Evolutionary conservation across 176 grass and related monocot species (phyloP).

Genomic region (Avena sativa): DNA sequence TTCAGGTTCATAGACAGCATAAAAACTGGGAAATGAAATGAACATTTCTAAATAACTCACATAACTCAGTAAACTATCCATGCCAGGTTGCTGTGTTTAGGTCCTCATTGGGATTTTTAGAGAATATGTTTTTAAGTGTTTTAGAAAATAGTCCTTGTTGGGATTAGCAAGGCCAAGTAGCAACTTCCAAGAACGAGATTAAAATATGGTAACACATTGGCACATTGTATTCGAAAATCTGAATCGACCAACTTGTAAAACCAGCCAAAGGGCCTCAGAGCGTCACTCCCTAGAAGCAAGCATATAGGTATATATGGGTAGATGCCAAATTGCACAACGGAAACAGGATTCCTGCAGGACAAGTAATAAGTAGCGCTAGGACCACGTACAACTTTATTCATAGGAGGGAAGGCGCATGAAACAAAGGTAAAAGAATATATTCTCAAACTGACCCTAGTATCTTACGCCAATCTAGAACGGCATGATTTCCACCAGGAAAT

Average conservation of each 20-base stretch:
- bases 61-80: background rate
- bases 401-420: background rate
- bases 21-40: background rate
- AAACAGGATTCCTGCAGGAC: background rate
- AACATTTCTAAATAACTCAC: background rate
- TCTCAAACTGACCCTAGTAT: background rate
- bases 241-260: background rate
- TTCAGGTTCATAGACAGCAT: background rate
- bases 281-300: background rate
- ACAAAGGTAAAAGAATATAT: constrained; percentile 10
- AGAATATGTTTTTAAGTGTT: background rate
- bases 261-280: background rate
- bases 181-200: background rate
- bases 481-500: background rate
- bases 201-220: background rate
- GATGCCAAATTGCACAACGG: background rate
- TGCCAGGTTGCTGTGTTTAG: background rate
- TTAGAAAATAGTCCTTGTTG: background rate
- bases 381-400: background rate
- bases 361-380: background rate
- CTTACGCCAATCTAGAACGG: too few species aligned
- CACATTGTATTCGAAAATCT: background rate
- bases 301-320: background rate
- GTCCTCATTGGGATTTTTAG: background rate
- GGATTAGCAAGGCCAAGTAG: background rate